phyloP scores from a whole-genome alignment of 768 basidiomycete genomes.

The Exsudoporus frostii region DNA sequence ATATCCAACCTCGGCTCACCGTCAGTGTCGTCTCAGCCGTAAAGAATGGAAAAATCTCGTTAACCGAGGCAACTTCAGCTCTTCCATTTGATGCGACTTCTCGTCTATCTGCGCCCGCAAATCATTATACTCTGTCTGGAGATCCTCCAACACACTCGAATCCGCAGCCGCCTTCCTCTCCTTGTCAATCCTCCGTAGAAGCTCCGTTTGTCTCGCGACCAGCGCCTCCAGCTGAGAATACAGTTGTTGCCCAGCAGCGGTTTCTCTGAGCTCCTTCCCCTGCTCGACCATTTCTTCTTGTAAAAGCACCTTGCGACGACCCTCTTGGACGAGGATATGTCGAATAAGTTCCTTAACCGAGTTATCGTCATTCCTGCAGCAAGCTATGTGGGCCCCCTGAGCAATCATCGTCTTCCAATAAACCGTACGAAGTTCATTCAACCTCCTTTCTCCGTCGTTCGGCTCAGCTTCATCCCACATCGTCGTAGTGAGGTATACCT shows the following conservation, averaged over 20 bases:
- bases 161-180: constrained; percentile 6
- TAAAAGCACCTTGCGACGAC: not conserved
- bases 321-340: not conserved
- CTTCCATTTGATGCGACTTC: constrained; percentile 7
- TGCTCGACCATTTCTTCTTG: constrained; percentile 9
- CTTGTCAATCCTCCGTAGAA: constrained; percentile 5
- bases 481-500: constrained; percentile 36
- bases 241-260: constrained; percentile 1
- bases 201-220: constrained; percentile 4
- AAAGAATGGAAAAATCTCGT: too few species aligned
- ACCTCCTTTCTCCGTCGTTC: constrained; percentile 15
- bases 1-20: not conserved
- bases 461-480: constrained; percentile 39
- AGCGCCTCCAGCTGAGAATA: not conserved
- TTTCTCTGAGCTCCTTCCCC: constrained; percentile 8
- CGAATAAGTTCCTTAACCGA: constrained; percentile 9
- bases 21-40: not conserved
- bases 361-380: constrained; percentile 7
- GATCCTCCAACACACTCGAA: not conserved
- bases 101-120: constrained; percentile 6
- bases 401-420: constrained; percentile 10
- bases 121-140: constrained; percentile 6
- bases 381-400: constrained; percentile 8
- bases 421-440: constrained; percentile 2
- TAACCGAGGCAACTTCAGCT: constrained; percentile 1